Percentiles rank a stretch among this genome's conserved stretches.
phyloP scores from a whole-genome alignment of 805 yeast species.

The Metschnikowia drakensbergensis region DNA sequence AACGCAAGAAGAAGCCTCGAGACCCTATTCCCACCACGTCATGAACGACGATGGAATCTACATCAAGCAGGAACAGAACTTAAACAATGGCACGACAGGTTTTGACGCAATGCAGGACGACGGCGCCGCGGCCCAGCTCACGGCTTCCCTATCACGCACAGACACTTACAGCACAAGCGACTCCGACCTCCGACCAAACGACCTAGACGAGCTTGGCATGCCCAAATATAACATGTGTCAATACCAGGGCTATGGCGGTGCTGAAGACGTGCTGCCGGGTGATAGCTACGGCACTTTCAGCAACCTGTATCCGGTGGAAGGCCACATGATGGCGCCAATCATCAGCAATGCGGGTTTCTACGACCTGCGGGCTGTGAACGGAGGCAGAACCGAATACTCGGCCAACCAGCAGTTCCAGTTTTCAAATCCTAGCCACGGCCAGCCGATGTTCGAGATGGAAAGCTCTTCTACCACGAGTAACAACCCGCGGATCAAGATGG shows the following conservation, averaged over 20 bases:
- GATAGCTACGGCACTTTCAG: neutral
- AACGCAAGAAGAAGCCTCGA: neutral
- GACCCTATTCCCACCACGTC: neutral
- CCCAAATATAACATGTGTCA: constrained; percentile 1
- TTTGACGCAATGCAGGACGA: neutral
- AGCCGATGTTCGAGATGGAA: neutral
- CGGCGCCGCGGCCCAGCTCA: neutral
- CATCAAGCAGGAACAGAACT: constrained; percentile 1
- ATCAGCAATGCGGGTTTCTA: neutral
- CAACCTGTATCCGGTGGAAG: neutral
- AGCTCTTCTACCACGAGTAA: neutral
- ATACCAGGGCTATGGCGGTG: neutral
- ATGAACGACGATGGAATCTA: constrained; percentile 4
- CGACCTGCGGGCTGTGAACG: neutral
- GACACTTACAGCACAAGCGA: neutral
- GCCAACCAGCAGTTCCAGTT: neutral
- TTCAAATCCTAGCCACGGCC: neutral
- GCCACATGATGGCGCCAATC: neutral
- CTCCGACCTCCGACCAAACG: neutral
- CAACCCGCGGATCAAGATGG: neutral
- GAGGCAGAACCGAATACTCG: neutral
- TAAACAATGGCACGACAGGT: neutral
- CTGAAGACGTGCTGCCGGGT: neutral
- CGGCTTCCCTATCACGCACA: neutral
- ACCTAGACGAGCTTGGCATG: constrained; percentile 1